These are phyloP conservation scores for Penicillium sclerotiorum DNA, from an alignment of 2,329 filamentous ascomycete genomes.

Conservation along the genomic window DNA sequence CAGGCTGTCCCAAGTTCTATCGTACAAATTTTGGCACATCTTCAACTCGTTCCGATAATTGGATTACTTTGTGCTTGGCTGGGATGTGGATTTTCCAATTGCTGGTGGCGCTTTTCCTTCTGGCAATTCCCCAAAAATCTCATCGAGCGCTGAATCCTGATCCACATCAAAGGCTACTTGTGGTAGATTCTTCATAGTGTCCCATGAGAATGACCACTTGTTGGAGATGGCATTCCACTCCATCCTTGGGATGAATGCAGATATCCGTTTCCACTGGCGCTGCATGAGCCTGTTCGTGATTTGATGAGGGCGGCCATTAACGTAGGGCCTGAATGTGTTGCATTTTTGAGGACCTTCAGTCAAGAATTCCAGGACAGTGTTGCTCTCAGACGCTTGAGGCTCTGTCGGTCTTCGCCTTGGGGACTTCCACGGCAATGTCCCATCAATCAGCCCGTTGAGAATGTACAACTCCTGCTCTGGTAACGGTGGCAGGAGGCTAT, in stretches of 20 bases:
- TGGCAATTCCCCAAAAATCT: slow-evolving; percentile 11
- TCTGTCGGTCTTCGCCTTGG: slow-evolving; percentile 26
- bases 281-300: slow-evolving; percentile 44
- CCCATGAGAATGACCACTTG: slow-evolving; percentile 36
- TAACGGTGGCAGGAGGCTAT: slow-evolving; percentile 42
- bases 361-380: slow-evolving; percentile 33
- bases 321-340: slow-evolving; percentile 36
- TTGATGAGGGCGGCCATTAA: slow-evolving; percentile 41
- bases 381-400: slow-evolving; percentile 5
- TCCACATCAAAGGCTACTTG: slow-evolving; percentile 13
- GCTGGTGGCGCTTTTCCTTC: neutral
- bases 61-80: neutral
- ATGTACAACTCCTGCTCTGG: slow-evolving; percentile 37
- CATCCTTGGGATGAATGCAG: slow-evolving; percentile 35
- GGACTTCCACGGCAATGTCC: slow-evolving; percentile 1
- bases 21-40: no score
- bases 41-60: no score
- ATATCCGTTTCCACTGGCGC: slow-evolving; percentile 41
- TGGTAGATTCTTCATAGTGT: slow-evolving; percentile 21
- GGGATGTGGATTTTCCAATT: neutral
- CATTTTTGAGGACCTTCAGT: slow-evolving; percentile 40
- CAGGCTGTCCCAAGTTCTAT: no score
- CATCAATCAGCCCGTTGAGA: neutral
- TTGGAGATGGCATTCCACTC: slow-evolving; percentile 22
- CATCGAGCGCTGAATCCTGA: slow-evolving; percentile 7